Evolutionary conservation across 768 basidiomycete genomes (phyloP).

Genomic region (Gloeophyllum trabeum): DNA sequence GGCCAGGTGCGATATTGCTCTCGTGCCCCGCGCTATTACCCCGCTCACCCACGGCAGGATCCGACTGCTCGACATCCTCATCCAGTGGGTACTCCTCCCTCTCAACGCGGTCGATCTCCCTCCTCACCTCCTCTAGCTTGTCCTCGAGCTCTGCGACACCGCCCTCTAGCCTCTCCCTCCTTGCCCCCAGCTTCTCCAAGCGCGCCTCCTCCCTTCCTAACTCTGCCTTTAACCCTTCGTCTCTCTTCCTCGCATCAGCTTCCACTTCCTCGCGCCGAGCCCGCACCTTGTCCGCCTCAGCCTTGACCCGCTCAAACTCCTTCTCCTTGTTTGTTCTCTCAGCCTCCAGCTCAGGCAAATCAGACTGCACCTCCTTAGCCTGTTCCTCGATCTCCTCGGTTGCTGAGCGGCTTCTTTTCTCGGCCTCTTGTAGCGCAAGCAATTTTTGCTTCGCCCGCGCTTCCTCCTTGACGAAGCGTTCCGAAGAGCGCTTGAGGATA

Average conservation of each 20-base stretch:
- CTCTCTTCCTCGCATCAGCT: constrained; percentile 37
- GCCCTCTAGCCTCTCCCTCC: constrained; percentile 57
- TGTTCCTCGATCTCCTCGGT: constrained; percentile 33
- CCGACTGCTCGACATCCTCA: neutral
- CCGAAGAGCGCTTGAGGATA: constrained; percentile 68
- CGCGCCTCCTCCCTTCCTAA: constrained; percentile 41
- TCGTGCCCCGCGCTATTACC: no score
- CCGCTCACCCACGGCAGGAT: no score
- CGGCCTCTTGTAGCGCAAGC: constrained; percentile 80
- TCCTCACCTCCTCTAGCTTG: constrained; percentile 45
- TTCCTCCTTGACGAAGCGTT: constrained; percentile 68
- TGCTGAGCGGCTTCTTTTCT: constrained; percentile 53
- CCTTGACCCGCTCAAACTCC: constrained; percentile 28
- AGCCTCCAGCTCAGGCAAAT: constrained; percentile 25
- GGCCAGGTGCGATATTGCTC: neutral
- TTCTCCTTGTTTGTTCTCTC: constrained; percentile 32
- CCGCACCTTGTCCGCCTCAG: constrained; percentile 32
- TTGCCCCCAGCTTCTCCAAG: constrained; percentile 55
- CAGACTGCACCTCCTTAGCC: constrained; percentile 24
- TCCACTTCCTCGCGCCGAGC: constrained; percentile 36
- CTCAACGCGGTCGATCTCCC: constrained; percentile 42
- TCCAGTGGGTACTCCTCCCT: constrained; percentile 15
- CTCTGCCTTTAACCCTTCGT: constrained; percentile 49
- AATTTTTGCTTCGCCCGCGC: constrained; percentile 78
- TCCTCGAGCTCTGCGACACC: constrained; percentile 59